phyloP scores from a whole-genome alignment of 768 basidiomycete species.

The Serendipita indica region DNA sequence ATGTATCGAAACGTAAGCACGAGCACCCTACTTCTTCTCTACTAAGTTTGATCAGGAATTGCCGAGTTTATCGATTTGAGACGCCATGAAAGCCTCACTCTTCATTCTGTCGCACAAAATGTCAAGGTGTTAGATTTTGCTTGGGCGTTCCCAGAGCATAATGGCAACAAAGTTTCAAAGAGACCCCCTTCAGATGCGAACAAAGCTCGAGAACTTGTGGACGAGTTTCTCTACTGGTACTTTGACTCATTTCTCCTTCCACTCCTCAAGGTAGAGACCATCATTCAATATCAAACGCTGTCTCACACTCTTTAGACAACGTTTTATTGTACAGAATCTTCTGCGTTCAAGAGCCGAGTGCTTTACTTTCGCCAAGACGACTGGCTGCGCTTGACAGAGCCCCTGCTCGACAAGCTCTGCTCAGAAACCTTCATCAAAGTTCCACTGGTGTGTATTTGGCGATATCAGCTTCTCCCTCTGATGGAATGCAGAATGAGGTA shows the following conservation, averaged over 20 bases:
- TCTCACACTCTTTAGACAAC: slow-evolving; percentile 43
- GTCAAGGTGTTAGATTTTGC: slow-evolving; percentile 61
- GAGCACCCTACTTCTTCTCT: not conserved
- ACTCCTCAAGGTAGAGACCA: slow-evolving; percentile 49
- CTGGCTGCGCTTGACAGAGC: slow-evolving; percentile 72
- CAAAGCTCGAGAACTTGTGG: slow-evolving; percentile 66
- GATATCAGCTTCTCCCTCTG: not conserved
- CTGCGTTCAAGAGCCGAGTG: slow-evolving; percentile 64
- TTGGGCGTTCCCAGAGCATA: slow-evolving; percentile 43
- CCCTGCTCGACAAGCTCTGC: slow-evolving; percentile 63
- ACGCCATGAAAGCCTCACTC: slow-evolving; percentile 64
- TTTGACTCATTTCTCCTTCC: slow-evolving; percentile 74
- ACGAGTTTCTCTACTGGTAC: slow-evolving; percentile 91
- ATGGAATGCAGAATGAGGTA: slow-evolving; percentile 38
- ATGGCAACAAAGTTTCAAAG: slow-evolving; percentile 21
- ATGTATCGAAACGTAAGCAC: slow-evolving; percentile 40
- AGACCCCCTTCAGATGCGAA: slow-evolving; percentile 47
- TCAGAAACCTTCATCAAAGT: slow-evolving; percentile 56
- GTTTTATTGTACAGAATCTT: slow-evolving; percentile 89
- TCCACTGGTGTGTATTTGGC: slow-evolving; percentile 40
- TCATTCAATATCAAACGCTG: not conserved
- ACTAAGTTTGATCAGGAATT: slow-evolving; percentile 34
- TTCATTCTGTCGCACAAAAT: slow-evolving; percentile 65
- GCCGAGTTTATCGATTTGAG: slow-evolving; percentile 58
- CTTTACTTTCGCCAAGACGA: slow-evolving; percentile 92